phyloP scores from a whole-genome alignment of 441 rosid species.

The Erodium chrysanthum region DNA sequence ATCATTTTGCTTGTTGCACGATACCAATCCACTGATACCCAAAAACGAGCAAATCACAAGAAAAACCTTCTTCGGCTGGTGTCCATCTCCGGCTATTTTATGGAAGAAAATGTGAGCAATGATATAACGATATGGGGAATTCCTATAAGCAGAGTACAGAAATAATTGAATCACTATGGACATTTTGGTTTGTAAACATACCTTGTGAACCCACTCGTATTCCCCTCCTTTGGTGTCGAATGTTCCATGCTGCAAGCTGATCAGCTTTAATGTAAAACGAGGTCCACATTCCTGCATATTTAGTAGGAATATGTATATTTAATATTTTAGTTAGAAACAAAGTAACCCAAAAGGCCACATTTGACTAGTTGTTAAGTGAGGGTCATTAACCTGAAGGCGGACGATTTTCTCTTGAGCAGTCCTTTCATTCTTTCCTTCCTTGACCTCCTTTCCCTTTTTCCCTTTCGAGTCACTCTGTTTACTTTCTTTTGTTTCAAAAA shows the following conservation, averaged over 20 bases:
- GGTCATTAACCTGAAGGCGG: conserved; percentile 59
- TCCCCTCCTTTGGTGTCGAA: conserved; percentile 73
- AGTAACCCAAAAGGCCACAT: not conserved
- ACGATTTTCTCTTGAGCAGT: conserved; percentile 39
- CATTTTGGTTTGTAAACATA: too few relatives aligned
- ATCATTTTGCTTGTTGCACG: not conserved
- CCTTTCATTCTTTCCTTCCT: conserved; percentile 23
- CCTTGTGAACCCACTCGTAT: conserved; percentile 29
- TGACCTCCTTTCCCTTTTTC: conserved; percentile 33
- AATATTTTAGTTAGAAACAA: too few relatives aligned
- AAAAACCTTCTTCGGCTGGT: conserved; percentile 91
- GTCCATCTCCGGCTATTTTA: conserved; percentile 74
- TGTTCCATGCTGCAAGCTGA: conserved; percentile 76
- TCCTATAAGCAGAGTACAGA: not conserved
- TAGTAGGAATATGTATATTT: too few relatives aligned
- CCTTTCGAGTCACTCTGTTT: conserved; percentile 39
- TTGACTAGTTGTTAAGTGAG: not conserved
- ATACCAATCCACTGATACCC: too few relatives aligned
- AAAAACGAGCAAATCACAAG: conserved; percentile 28
- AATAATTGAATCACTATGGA: not conserved
- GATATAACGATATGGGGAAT: not conserved
- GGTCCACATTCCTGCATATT: conserved; percentile 73
- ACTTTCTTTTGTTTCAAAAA: conserved; percentile 59
- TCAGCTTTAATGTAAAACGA: conserved; percentile 68
- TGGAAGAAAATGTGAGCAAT: conserved; percentile 18